A percentile compares a stretch with the other conserved stretches of the same genome.
These are phyloP conservation scores for Aegilops sharonensis DNA, from an alignment of 176 grass and related monocot species.

Conservation along the genomic window DNA sequence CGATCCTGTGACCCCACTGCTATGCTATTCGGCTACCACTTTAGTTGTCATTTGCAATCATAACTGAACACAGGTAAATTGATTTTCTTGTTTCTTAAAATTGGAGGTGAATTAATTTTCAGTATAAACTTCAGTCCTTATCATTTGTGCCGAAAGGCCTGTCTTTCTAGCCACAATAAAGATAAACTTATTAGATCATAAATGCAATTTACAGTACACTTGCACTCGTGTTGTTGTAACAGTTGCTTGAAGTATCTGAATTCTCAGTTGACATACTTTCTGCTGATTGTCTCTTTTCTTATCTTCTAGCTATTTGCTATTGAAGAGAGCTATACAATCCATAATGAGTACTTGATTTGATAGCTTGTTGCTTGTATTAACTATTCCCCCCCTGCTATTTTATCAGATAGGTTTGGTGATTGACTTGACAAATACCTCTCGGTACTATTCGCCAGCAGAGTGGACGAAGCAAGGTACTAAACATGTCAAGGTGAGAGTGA, in stretches of 20 bases:
- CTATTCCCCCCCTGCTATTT: not conserved
- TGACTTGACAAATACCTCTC: constrained; percentile 80
- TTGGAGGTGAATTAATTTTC: not conserved
- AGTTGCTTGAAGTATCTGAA: not conserved
- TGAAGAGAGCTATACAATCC: not conserved
- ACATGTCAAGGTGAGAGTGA: constrained; percentile 72
- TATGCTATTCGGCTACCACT: not conserved
- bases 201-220: not conserved
- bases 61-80: not conserved
- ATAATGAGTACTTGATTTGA: not conserved
- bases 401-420: constrained; percentile 75
- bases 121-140: not conserved
- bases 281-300: not conserved
- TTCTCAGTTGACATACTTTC: not conserved
- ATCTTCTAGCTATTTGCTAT: constrained; percentile 5
- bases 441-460: constrained; percentile 63
- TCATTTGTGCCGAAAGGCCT: not conserved
- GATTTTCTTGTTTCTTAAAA: not conserved
- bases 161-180: not conserved
- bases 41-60: not conserved
- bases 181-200: not conserved
- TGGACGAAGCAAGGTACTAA: constrained; percentile 72
- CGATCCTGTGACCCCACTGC: not conserved
- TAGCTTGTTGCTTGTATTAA: not conserved
- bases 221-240: not conserved